Evolutionary conservation across 1,284 basidiomycete species (phyloP).

Genomic region (Ceratobasidium sp.): DNA sequence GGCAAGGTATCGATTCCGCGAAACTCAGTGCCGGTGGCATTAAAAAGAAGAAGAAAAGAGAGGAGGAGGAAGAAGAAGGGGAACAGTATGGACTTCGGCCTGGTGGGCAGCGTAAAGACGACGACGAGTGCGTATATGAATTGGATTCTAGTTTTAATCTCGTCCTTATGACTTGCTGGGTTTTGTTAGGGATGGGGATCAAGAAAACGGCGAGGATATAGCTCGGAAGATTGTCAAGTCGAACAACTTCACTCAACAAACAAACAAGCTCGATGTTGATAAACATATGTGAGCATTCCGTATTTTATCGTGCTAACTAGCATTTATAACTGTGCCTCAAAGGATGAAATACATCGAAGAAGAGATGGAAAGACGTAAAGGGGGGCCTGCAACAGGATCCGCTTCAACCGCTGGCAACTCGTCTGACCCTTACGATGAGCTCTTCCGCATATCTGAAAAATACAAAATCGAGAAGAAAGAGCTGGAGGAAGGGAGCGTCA

Average conservation of each 20-base stretch:
- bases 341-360: conserved; percentile 99
- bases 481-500: conserved; percentile 89
- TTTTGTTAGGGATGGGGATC: conserved; percentile 58
- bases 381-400: conserved; percentile 61
- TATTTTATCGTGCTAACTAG: neutral
- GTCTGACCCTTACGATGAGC: conserved; percentile 80
- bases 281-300: conserved; percentile 86
- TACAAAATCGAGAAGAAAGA: conserved; percentile 63
- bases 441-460: conserved; percentile 81
- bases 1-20: conserved; percentile 86
- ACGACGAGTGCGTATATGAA: conserved; percentile 65
- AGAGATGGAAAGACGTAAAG: conserved; percentile 84
- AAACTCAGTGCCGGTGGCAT: conserved; percentile 86
- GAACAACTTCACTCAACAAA: conserved; percentile 97
- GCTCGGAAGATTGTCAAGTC: conserved; percentile 79
- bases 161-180: conserved; percentile 9
- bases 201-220: conserved; percentile 72
- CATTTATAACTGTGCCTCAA: conserved; percentile 17
- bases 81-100: conserved; percentile 62
- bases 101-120: conserved; percentile 50
- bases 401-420: conserved; percentile 60
- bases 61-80: conserved; percentile 65
- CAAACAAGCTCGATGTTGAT: conserved; percentile 94
- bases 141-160: conserved; percentile 9
- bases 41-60: conserved; percentile 73